A percentile compares a stretch with the other conserved stretches of the same genome.
Conservation (phyloP, 108 stramenopile species). For the Chaetoceros muelleri region DNA sequence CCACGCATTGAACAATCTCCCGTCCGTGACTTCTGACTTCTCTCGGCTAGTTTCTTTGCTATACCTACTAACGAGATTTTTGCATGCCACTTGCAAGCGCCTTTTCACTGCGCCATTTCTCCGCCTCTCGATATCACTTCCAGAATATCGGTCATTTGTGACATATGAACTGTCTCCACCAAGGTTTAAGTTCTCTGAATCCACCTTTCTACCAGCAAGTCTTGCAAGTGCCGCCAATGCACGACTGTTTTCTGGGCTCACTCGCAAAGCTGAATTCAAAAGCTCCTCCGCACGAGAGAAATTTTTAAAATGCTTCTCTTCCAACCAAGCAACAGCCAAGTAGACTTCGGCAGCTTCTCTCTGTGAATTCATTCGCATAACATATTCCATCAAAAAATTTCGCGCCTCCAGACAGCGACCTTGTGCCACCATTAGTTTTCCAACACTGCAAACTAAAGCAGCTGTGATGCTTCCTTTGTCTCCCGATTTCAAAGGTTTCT, state of each 20-base stretch:
- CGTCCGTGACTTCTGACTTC: conserved; percentile 36
- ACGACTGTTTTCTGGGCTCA: conserved; percentile 33
- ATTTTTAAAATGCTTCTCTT: conserved; percentile 55
- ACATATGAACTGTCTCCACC: conserved; percentile 10
- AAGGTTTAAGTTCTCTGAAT: conserved; percentile 16
- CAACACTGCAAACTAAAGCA: conserved; percentile 66
- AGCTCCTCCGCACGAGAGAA: conserved; percentile 34
- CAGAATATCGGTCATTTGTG: neutral
- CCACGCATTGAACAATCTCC: conserved; percentile 73
- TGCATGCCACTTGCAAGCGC: conserved; percentile 20
- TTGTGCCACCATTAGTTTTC: conserved; percentile 32
- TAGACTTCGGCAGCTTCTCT: conserved; percentile 60
- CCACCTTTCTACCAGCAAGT: conserved; percentile 39
- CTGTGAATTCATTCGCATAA: conserved; percentile 25
- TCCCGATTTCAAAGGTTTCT: conserved; percentile 28
- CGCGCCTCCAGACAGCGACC: conserved; percentile 24
- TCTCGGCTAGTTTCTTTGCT: neutral
- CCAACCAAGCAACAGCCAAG: conserved; percentile 61
- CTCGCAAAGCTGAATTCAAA: conserved; percentile 27
- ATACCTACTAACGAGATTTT: conserved; percentile 5
- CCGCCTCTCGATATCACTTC: conserved; percentile 15
- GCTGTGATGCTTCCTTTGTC: conserved; percentile 35
- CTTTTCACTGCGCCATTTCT: conserved; percentile 16
- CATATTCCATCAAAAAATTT: conserved; percentile 33
- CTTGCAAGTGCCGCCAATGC: conserved; percentile 70